These are phyloP conservation scores for Melampsora americana DNA, from an alignment of 1,284 basidiomycete genomes.

Conservation along the genomic window DNA sequence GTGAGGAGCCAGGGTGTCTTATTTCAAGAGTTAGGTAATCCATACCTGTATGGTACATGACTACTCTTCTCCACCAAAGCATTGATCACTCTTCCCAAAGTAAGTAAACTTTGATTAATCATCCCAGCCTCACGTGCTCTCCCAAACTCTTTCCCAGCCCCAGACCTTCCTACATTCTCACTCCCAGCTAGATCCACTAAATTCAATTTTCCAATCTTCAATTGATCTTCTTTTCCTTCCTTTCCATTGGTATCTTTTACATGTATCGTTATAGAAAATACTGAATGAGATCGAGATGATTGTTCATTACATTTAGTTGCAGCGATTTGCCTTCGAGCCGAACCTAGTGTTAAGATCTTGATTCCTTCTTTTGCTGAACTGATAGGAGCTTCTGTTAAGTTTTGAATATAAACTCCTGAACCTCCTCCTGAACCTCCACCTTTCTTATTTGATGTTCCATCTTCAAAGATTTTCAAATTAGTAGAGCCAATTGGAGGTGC, in stretches of 20 bases:
- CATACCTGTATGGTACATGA: conserved; percentile 84
- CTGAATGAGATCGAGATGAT: conserved; percentile 78
- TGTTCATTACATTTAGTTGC: conserved; percentile 93
- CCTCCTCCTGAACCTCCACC: conserved; percentile 46
- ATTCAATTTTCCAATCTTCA: conserved; percentile 92
- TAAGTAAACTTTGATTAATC: conserved; percentile 97
- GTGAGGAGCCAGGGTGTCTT: background rate
- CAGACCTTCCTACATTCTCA: conserved; percentile 93
- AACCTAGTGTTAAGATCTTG: conserved; percentile 79
- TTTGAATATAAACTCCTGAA: conserved; percentile 82
- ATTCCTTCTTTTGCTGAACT: conserved; percentile 81
- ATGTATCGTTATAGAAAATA: conserved; percentile 95
- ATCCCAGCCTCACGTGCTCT: conserved; percentile 94
- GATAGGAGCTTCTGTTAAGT: conserved; percentile 84
- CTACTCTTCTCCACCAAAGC: conserved; percentile 82
- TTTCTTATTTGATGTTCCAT: conserved; percentile 56
- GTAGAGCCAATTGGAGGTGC: conserved; percentile 55
- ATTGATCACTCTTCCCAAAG: conserved; percentile 94
- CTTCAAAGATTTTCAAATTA: conserved; percentile 79
- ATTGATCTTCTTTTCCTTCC: conserved; percentile 73
- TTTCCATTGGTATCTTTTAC: conserved; percentile 68
- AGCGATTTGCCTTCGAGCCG: conserved; percentile 84
- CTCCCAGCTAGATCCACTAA: conserved; percentile 95
- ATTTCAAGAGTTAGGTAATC: background rate
- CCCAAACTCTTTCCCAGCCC: conserved; percentile 76